Conservation (phyloP, 2,329 filamentous ascomycete species). For the Colletotrichum sojae region DNA sequence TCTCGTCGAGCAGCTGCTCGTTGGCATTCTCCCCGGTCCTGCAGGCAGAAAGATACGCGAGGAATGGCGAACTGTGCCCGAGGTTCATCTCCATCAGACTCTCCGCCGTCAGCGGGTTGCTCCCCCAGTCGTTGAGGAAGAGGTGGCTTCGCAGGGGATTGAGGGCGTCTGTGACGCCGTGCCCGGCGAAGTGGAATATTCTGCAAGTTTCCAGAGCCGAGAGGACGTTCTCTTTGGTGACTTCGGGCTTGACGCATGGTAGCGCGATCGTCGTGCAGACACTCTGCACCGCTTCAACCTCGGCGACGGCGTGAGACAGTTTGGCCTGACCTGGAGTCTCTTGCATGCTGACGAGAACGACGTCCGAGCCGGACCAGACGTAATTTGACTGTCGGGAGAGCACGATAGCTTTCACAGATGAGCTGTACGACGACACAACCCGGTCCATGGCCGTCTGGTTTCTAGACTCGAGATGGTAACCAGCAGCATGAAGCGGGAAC, state of each 20-base stretch:
- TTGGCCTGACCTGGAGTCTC: conserved; percentile 8
- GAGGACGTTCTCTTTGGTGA: conserved; percentile 45
- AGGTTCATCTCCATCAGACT: conserved; percentile 42
- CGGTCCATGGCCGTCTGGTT: background rate
- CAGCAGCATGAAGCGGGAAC: conserved; percentile 53
- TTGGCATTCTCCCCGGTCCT: conserved; percentile 47
- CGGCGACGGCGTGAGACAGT: conserved; percentile 42
- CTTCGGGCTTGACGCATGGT: conserved; percentile 4
- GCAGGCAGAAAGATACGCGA: conserved; percentile 57
- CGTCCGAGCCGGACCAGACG: background rate
- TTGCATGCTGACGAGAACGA: conserved; percentile 49
- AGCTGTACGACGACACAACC: background rate
- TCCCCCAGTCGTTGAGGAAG: background rate
- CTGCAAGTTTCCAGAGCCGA: conserved; percentile 33
- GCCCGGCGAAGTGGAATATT: background rate
- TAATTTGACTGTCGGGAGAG: background rate
- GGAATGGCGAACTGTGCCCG: conserved; percentile 44
- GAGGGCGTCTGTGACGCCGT: background rate
- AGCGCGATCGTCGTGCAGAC: conserved; percentile 11
- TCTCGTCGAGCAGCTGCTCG: conserved; percentile 51
- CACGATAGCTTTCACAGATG: background rate
- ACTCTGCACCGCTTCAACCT: conserved; percentile 42
- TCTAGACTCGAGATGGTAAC: conserved; percentile 43
- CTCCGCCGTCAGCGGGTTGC: conserved; percentile 34
- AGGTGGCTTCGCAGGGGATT: conserved; percentile 40